phyloP scores from a whole-genome alignment of 2,329 filamentous ascomycete genomes.

The Ophiostoma ulmi region DNA sequence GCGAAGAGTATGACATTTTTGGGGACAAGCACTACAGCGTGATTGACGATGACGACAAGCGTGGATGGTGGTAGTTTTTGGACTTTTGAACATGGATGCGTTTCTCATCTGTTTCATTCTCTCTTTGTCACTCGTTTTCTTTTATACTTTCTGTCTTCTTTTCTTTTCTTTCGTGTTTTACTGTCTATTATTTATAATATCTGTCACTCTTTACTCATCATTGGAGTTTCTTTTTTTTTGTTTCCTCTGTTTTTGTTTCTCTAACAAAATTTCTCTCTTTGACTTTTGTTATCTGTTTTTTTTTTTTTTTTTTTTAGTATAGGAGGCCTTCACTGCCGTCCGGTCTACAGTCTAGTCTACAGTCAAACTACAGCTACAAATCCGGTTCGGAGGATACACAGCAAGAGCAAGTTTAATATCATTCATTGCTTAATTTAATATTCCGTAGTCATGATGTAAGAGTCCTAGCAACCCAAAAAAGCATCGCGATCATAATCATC shows the following conservation, averaged over 20 bases:
- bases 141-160: neutral
- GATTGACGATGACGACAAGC: neutral
- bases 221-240: neutral
- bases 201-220: neutral
- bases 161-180: neutral
- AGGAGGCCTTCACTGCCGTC: no score
- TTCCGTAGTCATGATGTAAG: no score
- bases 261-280: neutral
- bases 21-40: neutral
- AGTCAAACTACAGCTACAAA: neutral
- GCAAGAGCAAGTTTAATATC: neutral
- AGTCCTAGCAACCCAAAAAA: neutral
- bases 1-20: conserved; percentile 23
- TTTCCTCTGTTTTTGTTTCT: neutral
- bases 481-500: neutral
- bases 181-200: neutral
- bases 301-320: no score
- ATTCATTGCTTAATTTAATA: neutral
- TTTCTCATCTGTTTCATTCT: neutral
- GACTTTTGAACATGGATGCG: neutral
- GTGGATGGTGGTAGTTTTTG: neutral
- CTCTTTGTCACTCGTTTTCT: neutral
- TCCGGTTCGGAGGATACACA: neutral
- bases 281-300: neutral
- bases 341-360: neutral